Evolutionary conservation across 805 yeast species (phyloP).

Genomic region (Candida morakotiae): DNA sequence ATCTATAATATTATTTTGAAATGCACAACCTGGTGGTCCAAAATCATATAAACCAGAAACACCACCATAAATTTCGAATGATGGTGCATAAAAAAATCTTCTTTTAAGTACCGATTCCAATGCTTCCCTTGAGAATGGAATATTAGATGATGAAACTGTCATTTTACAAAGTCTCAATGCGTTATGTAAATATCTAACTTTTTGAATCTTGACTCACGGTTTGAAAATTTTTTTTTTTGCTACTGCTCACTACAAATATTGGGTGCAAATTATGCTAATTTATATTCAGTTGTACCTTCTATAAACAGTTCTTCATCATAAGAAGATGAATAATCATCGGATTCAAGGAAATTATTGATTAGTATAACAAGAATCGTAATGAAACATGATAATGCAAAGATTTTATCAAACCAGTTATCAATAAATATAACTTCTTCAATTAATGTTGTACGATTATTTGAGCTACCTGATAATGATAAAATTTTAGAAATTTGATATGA

Average conservation of each 20-base stretch:
- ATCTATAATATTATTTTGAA: slow-evolving; percentile 93
- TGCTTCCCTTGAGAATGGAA: slow-evolving; percentile 73
- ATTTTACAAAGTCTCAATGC: slow-evolving; percentile 1
- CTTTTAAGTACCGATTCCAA: slow-evolving; percentile 90
- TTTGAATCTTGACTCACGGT: slow-evolving; percentile 1
- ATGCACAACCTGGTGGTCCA: slow-evolving; percentile 99
- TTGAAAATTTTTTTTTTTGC: slow-evolving; percentile 5
- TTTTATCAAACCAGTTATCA: slow-evolving; percentile 50
- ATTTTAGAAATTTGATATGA: slow-evolving; percentile 38
- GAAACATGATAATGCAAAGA: slow-evolving; percentile 43
- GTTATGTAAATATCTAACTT: background rate
- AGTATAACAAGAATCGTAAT: slow-evolving; percentile 24
- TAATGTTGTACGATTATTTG: slow-evolving; percentile 14
- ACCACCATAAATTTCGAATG: slow-evolving; percentile 97
- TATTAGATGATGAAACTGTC: slow-evolving; percentile 13
- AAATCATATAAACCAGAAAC: slow-evolving; percentile 96
- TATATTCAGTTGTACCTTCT: slow-evolving; percentile 17
- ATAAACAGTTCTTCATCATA: slow-evolving; percentile 34
- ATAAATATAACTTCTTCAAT: slow-evolving; percentile 41
- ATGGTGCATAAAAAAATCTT: slow-evolving; percentile 95
- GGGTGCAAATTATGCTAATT: slow-evolving; percentile 8
- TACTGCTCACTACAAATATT: background rate
- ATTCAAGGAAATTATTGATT: slow-evolving; percentile 17
- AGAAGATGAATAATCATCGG: slow-evolving; percentile 10
- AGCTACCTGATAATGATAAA: slow-evolving; percentile 31